Evolutionary conservation across 1,284 basidiomycete genomes (phyloP), one percentile per base, ranked within the genome.

Genomic region (Rhodotorula mucilaginosa): DNA sequence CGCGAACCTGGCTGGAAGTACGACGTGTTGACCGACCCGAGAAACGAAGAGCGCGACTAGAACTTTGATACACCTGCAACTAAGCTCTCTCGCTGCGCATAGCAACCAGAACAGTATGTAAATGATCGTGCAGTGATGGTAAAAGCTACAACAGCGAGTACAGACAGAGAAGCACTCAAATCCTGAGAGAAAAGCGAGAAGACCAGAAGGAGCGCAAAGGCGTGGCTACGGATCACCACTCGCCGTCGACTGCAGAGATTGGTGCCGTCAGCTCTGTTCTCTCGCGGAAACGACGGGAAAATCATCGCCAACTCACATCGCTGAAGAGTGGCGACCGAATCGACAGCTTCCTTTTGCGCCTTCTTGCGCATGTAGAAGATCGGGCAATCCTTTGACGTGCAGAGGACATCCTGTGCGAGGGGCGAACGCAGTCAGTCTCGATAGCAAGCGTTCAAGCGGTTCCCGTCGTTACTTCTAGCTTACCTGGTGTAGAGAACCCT

Each of bases 281-380:
- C 18, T 47, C 13, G 5, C 8, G 16, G 18, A 12, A 10, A 29
- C 23, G 62, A 48, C 26, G 21, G 7, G 57, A n/a, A 7, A 10
- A 16, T 2, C 23, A 21, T 6, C 7, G 39, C 47, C 54, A 46
- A 72, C 71, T 91, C 89, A 80, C 97, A 97, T 18, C 95, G 87
- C 74, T 92, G 91, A 57, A 97, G 81, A 54, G 90, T 85, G 3
- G 85, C 80, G 69, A 87, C 88, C 2, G 90, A 86, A 76, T 95
- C 91, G 74, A 92, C 92, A 0, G 95, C 94, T 78, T 97, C 93
- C 80, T 97, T 97, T 81, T 97, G 95, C 10, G 94, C 88, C 78
- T 96, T 96, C 81, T 96, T 97, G 56, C 96, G 85, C 88, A 96
- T 93, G 81, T 98, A 98, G 82, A 95, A 98, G 74, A 98, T 98